These are phyloP conservation scores for Dorcoceras hygrometricum DNA, from an alignment of 257 asterid genomes.

Conservation along the genomic window DNA sequence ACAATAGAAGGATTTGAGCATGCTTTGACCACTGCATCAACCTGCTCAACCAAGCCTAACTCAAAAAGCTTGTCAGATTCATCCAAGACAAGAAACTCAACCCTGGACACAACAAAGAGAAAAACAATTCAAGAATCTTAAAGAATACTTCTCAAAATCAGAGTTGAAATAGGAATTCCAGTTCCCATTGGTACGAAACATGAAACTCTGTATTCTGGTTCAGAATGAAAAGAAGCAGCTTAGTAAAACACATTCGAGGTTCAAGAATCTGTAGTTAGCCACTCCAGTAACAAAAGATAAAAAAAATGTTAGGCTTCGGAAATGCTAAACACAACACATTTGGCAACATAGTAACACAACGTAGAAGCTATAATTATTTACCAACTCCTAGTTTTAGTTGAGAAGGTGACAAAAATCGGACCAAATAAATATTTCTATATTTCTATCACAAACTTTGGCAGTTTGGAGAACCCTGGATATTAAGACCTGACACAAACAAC, in stretches of 20 bases:
- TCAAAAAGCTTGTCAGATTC: conserved; percentile 93
- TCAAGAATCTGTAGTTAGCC: conserved; percentile 12
- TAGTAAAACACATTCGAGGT: not conserved
- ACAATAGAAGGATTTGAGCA: conserved; percentile 88
- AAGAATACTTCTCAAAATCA: conserved; percentile 15
- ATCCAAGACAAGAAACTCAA: conserved; percentile 83
- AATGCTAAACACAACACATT: not conserved
- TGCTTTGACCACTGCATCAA: conserved; percentile 90
- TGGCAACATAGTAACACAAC: not conserved
- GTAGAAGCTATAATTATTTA: not conserved
- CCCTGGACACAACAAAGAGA: conserved; percentile 48
- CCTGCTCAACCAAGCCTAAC: conserved; percentile 83
- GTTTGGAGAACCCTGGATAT: conserved; percentile 4
- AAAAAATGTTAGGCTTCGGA: not conserved
- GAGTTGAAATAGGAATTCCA: not conserved
- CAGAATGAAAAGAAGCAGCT: conserved; percentile 16
- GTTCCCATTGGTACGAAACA: conserved; percentile 2
- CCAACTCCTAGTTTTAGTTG: not conserved
- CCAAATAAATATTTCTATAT: not conserved
- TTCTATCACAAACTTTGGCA: conserved; percentile 4
- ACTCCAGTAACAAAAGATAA: not conserved
- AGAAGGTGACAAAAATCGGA: not conserved
- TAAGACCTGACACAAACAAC: not conserved
- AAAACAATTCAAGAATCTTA: conserved; percentile 1
- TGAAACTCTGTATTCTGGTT: not conserved